Evolutionary conservation across 1,284 basidiomycete species (phyloP), one percentile per base, ranked within the genome.

Genomic region (Marasmius tenuissimus): DNA sequence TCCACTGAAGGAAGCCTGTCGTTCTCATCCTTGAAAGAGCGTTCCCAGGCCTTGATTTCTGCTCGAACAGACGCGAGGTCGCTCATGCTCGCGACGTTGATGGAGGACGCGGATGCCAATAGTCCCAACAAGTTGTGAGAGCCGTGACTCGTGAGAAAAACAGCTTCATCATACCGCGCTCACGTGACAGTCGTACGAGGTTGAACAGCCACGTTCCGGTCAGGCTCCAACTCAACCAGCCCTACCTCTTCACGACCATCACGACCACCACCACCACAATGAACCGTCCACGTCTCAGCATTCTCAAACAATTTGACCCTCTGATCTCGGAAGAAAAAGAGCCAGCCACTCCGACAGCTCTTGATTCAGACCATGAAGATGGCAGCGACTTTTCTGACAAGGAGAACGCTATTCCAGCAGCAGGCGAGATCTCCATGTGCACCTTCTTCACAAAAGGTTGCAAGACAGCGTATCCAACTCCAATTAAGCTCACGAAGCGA

Each of bases 41-140:
- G 87, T 70, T 96, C 94, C 91, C 93, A 96, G 39, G 80, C 65
- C 73, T 96, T 96, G 67, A 96, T 89, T 66, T 92, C 85, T 58
- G 89, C 80, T 40, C 88, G 88, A 54, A 94, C 63, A 57, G 79
- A 57, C 33, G 58, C 18, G 48, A 60, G 22, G 56, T 63, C 60
- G 45, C 37, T 37, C 52, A 57, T 59, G 40, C 37, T 35, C 38
- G 42, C 11, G 45, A 52, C 7, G 58, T 38, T n/a, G 22, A 27
- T 27, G 14, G 39, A 48, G 16, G 37, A 40, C 20, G 40, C 57
- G 20, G 27, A 34, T 22, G 27, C 18, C 12, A 52, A 34, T 52
- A 57, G 16, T 11, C 12, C 14, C n/a, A 20, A 27, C 18, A 2
- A 58, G 27, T 34, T 56, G 35, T 35, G 27, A 27, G 27, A 4